Evolutionary conservation across 2,329 filamentous ascomycete genomes (phyloP), one percentile per base, ranked within the genome.

Genomic region (Ophiostoma angusticollis): DNA sequence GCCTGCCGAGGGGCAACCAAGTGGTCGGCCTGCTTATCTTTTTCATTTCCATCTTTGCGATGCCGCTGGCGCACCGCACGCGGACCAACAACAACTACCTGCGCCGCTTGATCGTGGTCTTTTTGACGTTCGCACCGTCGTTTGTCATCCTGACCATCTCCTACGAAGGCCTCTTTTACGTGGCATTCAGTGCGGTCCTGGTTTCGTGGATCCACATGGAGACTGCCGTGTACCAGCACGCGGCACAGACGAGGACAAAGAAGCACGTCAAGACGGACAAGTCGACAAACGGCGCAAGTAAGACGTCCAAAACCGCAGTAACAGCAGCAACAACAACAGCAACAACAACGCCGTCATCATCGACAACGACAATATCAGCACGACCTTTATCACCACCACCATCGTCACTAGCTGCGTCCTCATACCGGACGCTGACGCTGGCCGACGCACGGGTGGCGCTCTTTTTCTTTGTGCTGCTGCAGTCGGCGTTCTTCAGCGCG

Each of bases 91-190:
- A 69, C 49, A 79, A 95, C 60, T 95, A 96, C 58, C 73, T 96
- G 49, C 87, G 96, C 57, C 79, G 87, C 18, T 67, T 98, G 4
- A 71, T 87, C 48, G 74, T 93, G 50, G 78, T 95, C 39, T 98
- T 96, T 63, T 68, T 98, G 35, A 83, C 87, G 5, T 96, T 93
- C 55, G 82, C 89, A 0, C 91, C 91, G 0, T 81, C 82, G 2
- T 98, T 96, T 59, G 81, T 98, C 54, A 89, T 98, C 52, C 74
- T 98, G 36, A 93, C 87, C 7, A 95, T 96, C 50, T 95, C 89
- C 1, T 98, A 93, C 61, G 91, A 98, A 59, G 89, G 89, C 0
- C 69, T 98, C 2, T 98, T 98, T 58, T 98, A 96, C 59, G 75
- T 95, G 43, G 77, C 80, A 9, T 98, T 95, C 59, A 86, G 79